These are phyloP conservation scores for Ceratobasidium sp. DNA, from an alignment of 1,284 basidiomycete genomes.

Conservation along the genomic window DNA sequence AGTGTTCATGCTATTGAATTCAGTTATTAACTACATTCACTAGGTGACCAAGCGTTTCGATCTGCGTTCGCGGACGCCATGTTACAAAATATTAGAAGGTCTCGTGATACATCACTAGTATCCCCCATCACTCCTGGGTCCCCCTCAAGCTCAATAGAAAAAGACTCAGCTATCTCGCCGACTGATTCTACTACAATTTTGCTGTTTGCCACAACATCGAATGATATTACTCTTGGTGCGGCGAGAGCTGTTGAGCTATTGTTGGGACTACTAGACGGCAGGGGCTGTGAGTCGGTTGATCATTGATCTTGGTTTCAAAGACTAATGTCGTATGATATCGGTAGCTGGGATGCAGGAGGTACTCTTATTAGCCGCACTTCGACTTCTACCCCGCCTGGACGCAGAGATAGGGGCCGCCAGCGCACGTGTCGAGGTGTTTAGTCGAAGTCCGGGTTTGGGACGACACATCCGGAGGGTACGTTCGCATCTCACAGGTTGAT, in stretches of 20 bases:
- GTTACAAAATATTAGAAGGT: constrained; percentile 1
- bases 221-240: background rate
- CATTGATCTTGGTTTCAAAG: background rate
- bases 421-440: constrained; percentile 14
- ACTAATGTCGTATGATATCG: too few species aligned
- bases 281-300: constrained; percentile 20
- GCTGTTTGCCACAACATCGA: constrained; percentile 29
- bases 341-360: constrained; percentile 43
- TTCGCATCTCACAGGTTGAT: too few species aligned
- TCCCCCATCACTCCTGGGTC: background rate
- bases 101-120: background rate
- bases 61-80: constrained; percentile 19
- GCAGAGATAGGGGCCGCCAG: background rate
- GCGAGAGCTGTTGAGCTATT: constrained; percentile 14
- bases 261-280: constrained; percentile 10
- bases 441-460: background rate
- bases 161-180: too few species aligned
- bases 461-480: constrained; percentile 33
- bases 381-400: constrained; percentile 17
- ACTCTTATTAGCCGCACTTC: constrained; percentile 28
- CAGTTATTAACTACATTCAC: background rate
- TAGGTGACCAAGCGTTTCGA: constrained; percentile 28
- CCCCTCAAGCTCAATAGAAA: background rate
- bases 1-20: background rate
- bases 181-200: constrained; percentile 18